These are phyloP conservation scores for Lasiosphaeria miniovina DNA, from an alignment of 495 filamentous ascomycete species.

Conservation along the genomic window DNA sequence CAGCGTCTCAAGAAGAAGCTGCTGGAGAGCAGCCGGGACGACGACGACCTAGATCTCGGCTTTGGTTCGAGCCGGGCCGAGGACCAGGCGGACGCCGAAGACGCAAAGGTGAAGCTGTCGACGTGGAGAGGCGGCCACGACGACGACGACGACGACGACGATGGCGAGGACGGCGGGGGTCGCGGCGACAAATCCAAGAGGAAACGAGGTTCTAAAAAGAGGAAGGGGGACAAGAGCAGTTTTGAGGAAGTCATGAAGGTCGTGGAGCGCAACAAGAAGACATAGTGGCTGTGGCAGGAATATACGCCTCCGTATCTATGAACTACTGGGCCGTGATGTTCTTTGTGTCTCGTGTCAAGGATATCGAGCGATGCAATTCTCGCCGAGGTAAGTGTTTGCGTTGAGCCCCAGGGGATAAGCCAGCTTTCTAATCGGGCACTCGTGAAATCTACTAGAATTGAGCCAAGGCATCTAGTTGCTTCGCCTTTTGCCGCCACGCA, in stretches of 20 bases:
- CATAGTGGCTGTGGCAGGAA: too few relatives aligned
- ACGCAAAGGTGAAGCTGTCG: slow-evolving; percentile 59
- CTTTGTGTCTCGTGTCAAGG: too few relatives aligned
- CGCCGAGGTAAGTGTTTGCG: too few relatives aligned
- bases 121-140: slow-evolving; percentile 59
- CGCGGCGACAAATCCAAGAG: slow-evolving; percentile 58
- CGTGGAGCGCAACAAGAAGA: slow-evolving; percentile 59
- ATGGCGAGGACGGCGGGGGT: slow-evolving; percentile 45
- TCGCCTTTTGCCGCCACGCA: too few relatives aligned
- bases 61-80: slow-evolving; percentile 83
- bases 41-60: slow-evolving; percentile 89
- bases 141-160: slow-evolving; percentile 34
- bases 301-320: too few relatives aligned
- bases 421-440: too few relatives aligned
- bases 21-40: slow-evolving; percentile 73
- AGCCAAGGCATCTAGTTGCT: too few relatives aligned
- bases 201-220: slow-evolving; percentile 82
- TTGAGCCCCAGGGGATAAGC: too few relatives aligned
- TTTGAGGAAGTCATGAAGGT: slow-evolving; percentile 77
- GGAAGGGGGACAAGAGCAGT: slow-evolving; percentile 79
- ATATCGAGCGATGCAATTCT: too few relatives aligned
- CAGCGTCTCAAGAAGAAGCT: slow-evolving; percentile 72
- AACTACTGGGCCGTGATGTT: too few relatives aligned
- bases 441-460: too few relatives aligned
- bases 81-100: slow-evolving; percentile 68